Base-by-base conservation (phyloP, 2,329 filamentous ascomycete genomes). In the Akanthomyces uredinophilus region DNA sequence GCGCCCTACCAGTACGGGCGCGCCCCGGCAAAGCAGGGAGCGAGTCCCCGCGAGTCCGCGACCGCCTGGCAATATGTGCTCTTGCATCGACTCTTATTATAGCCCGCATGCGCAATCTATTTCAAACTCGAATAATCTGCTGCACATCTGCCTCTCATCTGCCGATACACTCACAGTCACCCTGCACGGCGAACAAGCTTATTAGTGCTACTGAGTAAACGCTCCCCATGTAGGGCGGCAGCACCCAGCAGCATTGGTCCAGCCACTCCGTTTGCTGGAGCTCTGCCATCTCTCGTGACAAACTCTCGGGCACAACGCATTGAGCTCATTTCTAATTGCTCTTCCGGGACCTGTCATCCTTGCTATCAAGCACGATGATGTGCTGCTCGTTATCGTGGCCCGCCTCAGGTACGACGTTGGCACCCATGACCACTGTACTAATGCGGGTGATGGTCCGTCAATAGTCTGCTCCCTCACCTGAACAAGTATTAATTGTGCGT, bases 361-460 rank as follows among this genome's bases (percentile, higher is more conserved):
- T 35, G 41, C 41, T 20, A 18, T 20, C 24, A 41, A 18, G 22
- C 20, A 18, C 22, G n/a, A 18, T 43, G 32, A 58, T 22, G 55
- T 27, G 11, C 37, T 39, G n/a, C 18, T 52, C 10, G 37, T 29
- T 29, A 32, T 59, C 46, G n/a, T 35, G 47, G 47, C n/a, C 47
- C 37, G 57, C 57, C 16, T 14, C 32, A 44, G 20, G 35, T 46
- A 37, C 24, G 8, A 60, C 57, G 8, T 22, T 27, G 47, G 24
- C 39, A 44, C 43, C 35, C 44, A 60, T 32, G n/a, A 5, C 43
- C 27, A 50, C 62, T 46, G 32, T 37, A 37, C 53, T 62, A 64
- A 64, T 59, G 59, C 62, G 54, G 59, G 47, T 62, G 62, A 59
- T 59, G 47, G 41, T 16, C 13, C n/a, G 62, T 52, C 59, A 62